These are phyloP conservation scores for Lachnellula subtilissima DNA, from an alignment of 2,329 filamentous ascomycete species.

Conservation along the genomic window DNA sequence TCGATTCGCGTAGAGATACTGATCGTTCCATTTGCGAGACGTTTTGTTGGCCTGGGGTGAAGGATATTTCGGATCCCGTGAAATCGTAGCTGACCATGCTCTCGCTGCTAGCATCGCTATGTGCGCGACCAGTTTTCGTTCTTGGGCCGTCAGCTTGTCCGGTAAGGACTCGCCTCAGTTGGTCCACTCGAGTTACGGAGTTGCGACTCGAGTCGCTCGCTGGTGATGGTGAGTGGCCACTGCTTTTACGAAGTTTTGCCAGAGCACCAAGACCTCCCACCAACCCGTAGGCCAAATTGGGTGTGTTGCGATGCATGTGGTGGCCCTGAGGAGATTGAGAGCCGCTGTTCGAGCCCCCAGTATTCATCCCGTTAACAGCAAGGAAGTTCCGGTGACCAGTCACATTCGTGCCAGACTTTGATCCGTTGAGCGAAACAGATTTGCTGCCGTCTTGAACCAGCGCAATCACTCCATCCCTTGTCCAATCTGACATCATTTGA, in stretches of 20 bases:
- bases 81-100: constrained; percentile 69
- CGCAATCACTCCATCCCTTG: constrained; percentile 66
- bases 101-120: constrained; percentile 55
- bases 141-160: constrained; percentile 40
- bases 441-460: constrained; percentile 65
- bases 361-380: constrained; percentile 49
- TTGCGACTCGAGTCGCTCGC: constrained; percentile 41
- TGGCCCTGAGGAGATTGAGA: constrained; percentile 42
- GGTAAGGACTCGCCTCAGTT: constrained; percentile 57
- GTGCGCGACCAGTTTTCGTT: constrained; percentile 35
- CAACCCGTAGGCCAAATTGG: constrained; percentile 29
- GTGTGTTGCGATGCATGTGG: constrained; percentile 20
- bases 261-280: constrained; percentile 33
- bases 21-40: constrained; percentile 21
- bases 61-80: constrained; percentile 62
- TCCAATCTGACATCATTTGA: constrained; percentile 76
- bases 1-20: constrained; percentile 22
- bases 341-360: constrained; percentile 35
- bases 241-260: constrained; percentile 48
- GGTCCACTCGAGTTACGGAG: constrained; percentile 56
- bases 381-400: constrained; percentile 48
- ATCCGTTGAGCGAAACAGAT: constrained; percentile 71
- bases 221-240: constrained; percentile 44
- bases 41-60: constrained; percentile 37
- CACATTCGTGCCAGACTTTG: constrained; percentile 56